Conservation (phyloP, 2,329 filamentous ascomycete species). For the Neonectria ditissima region DNA sequence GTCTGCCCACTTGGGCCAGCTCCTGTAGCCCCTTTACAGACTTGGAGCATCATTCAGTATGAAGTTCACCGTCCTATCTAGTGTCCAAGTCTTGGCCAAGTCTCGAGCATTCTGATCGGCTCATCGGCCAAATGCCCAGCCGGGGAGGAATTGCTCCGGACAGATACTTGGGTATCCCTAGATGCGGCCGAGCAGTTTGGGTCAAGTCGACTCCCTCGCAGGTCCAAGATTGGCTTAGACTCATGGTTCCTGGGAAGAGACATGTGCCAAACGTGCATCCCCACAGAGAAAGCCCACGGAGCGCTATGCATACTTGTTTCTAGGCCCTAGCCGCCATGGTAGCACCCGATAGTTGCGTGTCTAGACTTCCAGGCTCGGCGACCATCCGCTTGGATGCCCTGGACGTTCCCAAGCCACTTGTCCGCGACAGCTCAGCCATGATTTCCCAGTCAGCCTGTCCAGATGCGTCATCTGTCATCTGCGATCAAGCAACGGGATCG, state of each 20-base stretch:
- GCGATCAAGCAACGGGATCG: not conserved
- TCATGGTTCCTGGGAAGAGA: not conserved
- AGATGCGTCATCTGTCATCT: not conserved
- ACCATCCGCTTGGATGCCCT: conserved; percentile 1
- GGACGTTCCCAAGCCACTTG: not conserved
- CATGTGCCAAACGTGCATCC: not conserved
- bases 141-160: not conserved
- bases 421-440: not conserved
- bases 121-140: not conserved
- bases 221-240: not conserved
- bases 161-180: not conserved
- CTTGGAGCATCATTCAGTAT: not conserved
- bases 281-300: not conserved
- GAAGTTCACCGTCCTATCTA: no score
- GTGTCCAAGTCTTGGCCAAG: not conserved
- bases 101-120: not conserved
- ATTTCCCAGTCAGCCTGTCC: no score
- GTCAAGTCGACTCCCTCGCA: not conserved
- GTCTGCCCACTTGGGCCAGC: not conserved
- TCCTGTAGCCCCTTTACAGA: not conserved
- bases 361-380: not conserved
- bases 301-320: not conserved
- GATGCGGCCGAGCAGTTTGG: not conserved
- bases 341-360: not conserved
- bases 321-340: not conserved